A percentile compares a stretch with the other conserved stretches of the same genome.
Conservation (phyloP, 208 protist genomes). For the Trypanosoma boissoni region DNA sequence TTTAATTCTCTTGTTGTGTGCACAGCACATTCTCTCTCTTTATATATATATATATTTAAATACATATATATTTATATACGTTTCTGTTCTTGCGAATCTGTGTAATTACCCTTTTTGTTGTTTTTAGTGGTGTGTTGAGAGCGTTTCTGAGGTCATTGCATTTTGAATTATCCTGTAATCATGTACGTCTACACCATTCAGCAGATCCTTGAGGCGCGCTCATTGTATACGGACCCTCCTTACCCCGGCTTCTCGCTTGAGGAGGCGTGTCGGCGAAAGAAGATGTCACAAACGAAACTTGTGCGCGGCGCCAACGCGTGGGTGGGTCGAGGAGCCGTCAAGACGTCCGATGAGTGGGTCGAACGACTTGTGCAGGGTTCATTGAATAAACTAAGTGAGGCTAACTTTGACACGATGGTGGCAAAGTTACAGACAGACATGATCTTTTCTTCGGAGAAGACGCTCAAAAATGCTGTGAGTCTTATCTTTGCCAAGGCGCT, state of each 20-base stretch:
- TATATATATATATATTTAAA: no score
- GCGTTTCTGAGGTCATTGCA: no score
- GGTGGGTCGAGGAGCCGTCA: conserved; percentile 56
- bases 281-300: conserved; percentile 58
- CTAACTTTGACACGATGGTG: conserved; percentile 71
- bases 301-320: conserved; percentile 84
- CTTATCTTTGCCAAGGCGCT: conserved; percentile 86
- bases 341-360: conserved; percentile 81
- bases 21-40: no score
- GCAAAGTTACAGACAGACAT: conserved; percentile 52
- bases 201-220: conserved; percentile 73
- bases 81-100: no score
- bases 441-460: conserved; percentile 62
- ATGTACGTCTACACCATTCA: conserved; percentile 62
- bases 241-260: conserved; percentile 88
- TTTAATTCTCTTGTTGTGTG: no score
- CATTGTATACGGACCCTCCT: conserved; percentile 68
- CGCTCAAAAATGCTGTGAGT: conserved; percentile 52
- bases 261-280: conserved; percentile 65
- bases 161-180: no score
- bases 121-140: no score
- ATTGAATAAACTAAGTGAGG: conserved; percentile 79
- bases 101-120: no score
- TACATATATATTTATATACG: no score
- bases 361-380: conserved; percentile 69